Evolutionary conservation across 495 filamentous ascomycete genomes (phyloP), one percentile per base, ranked within the genome.

Genomic region (Beverwykella pulmonaria): DNA sequence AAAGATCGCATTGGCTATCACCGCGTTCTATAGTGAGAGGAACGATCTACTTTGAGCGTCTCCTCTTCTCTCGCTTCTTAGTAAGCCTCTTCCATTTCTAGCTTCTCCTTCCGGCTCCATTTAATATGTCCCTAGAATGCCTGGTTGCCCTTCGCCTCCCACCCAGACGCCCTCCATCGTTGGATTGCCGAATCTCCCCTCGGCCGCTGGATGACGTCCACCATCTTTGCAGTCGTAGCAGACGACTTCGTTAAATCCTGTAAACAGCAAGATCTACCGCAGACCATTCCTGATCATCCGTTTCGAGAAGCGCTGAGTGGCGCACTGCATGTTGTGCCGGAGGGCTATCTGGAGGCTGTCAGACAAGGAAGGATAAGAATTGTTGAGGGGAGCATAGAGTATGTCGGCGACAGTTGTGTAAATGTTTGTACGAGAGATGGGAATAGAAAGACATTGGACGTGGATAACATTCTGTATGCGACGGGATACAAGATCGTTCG

Each of bases 401-500:
- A 26, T 9, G 41, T 52, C 9, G n/a, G 1, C n/a, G n/a, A 53
- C 9, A n/a, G 15, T 12, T 19, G 59, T n/a, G 48, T 61, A 4
- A 20, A 32, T 8, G 23, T 61, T 29, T 9, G 10, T 2, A 20
- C 2, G 2, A 32, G 36, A 3, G 22, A 61, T 34, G 59, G 59
- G 10, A 26, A 20, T 2, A 14, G 17, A 19, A 14, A 32, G 26
- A 6, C 1, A 20, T 26, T 61, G 1, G n/a, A 52, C 4, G 46
- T 52, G 7, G 59, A 61, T 39, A 32, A 39, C 12, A 41, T 61
- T 19, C 59, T 61, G n/a, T 61, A n/a, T 9, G 59, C 59, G 14
- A 61, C 59, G 22, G 59, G 59, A 4, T 61, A 61, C 59, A 61
- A 61, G 29, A 52, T 61, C 19, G 59, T 53, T 52, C 3, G 22